Evolutionary conservation across 1,284 basidiomycete species (phyloP).

Genomic region (Mycena citricolor): DNA sequence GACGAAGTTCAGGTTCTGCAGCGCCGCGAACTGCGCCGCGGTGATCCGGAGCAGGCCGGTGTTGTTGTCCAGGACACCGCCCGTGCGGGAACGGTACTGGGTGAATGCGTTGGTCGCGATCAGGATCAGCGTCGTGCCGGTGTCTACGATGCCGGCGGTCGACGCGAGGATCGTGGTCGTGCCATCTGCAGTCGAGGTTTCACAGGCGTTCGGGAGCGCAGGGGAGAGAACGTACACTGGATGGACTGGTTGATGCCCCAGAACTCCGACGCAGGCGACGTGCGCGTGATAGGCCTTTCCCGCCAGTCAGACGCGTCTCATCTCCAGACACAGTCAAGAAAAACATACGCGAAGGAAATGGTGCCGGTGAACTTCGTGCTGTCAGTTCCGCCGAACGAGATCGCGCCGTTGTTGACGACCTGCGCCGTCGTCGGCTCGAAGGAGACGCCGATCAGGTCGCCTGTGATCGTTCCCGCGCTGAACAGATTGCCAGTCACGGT

Average conservation of each 20-base stretch:
- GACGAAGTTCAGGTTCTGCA: slow-evolving; percentile 36
- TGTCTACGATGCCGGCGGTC: slow-evolving; percentile 19
- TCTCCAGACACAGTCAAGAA: no score
- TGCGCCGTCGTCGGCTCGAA: slow-evolving; percentile 26
- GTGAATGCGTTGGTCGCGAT: slow-evolving; percentile 21
- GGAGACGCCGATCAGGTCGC: slow-evolving; percentile 27
- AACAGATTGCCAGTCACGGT: slow-evolving; percentile 26
- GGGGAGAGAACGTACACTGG: no score
- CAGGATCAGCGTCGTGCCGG: slow-evolving; percentile 14
- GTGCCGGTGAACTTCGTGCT: slow-evolving; percentile 10
- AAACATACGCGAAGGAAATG: slow-evolving; percentile 8
- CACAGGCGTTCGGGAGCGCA: no score
- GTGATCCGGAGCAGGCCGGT: slow-evolving; percentile 39
- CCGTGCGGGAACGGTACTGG: slow-evolving; percentile 34
- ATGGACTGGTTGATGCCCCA: slow-evolving; percentile 20
- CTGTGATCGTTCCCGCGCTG: slow-evolving; percentile 21
- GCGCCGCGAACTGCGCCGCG: slow-evolving; percentile 31
- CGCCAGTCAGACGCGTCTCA: no score
- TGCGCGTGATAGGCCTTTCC: slow-evolving; percentile 21
- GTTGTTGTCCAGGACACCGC: slow-evolving; percentile 33
- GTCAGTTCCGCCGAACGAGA: slow-evolving; percentile 28
- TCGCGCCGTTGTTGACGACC: slow-evolving; percentile 25
- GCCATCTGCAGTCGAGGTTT: slow-evolving; percentile 12
- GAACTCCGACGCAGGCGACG: slow-evolving; percentile 16
- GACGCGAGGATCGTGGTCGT: slow-evolving; percentile 11